Evolutionary conservation across 2,329 filamentous ascomycete species (phyloP), one percentile per base, ranked within the genome.

Genomic region (Fusarium clavum): DNA sequence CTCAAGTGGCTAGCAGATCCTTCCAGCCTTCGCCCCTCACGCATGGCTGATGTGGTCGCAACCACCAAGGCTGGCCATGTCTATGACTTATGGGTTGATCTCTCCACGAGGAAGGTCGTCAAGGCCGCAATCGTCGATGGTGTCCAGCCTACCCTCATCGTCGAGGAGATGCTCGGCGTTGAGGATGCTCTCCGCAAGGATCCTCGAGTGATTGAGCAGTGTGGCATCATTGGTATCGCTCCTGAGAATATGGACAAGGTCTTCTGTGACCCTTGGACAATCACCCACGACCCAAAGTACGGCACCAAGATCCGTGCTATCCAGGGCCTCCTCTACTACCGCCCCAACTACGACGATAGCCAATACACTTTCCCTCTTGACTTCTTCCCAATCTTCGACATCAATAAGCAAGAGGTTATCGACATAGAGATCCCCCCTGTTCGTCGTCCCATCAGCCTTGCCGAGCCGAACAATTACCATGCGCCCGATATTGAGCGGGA

Each of bases 241-340:
- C 86, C 86, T 60, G 86, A 92, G 72, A 92, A 97, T 65, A 97
- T 98, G 94, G 84, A 96, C 84, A 97, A 97, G 81, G 93, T 98
- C 49, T 97, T 97, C 83, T 97, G 94, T 80, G 94, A 98, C 78
- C 93, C 93, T 12, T 98, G 94, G 94, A 97, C 94, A 1, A 97
- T 98, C 80, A 94, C 94, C 52, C 97, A 94, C 77, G 94, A 98
- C 75, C 93, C 97, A 82, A 90, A 94, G 46, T 96, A 94, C 75
- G 94, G 94, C 66, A 95, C 83, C 78, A 84, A 84, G 45, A 85
- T 93, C 48, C 90, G 94, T 57, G 87, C 97, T 6, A 94, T 98
- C 81, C 94, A 98, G 82, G 94, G 94, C 3, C 84, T 98, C 57
- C 97, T 97, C 94, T 98, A 98, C 84, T 98, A 97, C 80, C 90